These are phyloP conservation scores for Ogataea henricii DNA, from an alignment of 805 yeast species.

Conservation along the genomic window DNA sequence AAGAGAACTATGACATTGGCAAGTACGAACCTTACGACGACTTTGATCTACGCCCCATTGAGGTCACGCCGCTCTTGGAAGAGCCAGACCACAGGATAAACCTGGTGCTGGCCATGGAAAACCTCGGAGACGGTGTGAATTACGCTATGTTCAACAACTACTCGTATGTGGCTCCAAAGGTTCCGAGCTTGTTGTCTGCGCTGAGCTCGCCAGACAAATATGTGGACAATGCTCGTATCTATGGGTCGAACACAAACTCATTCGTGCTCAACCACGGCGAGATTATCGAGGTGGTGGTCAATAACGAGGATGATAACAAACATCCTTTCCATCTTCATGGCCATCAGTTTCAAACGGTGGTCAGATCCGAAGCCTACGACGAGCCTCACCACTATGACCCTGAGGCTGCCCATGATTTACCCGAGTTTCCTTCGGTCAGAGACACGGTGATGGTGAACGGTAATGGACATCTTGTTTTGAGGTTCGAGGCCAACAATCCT, in stretches of 20 bases:
- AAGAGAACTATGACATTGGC: slow-evolving; percentile 26
- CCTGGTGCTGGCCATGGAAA: slow-evolving; percentile 63
- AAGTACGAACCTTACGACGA: slow-evolving; percentile 45
- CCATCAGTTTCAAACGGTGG: slow-evolving; percentile 77
- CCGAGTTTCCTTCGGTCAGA: slow-evolving; percentile 62
- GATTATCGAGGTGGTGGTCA: slow-evolving; percentile 72
- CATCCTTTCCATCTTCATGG: slow-evolving; percentile 99
- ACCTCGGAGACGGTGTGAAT: slow-evolving; percentile 70
- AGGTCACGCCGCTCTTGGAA: slow-evolving; percentile 44
- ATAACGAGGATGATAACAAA: slow-evolving; percentile 82
- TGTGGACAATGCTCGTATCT: slow-evolving; percentile 60
- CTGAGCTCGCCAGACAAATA: slow-evolving; percentile 55
- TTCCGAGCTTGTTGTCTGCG: slow-evolving; percentile 69
- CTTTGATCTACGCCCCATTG: slow-evolving; percentile 44
- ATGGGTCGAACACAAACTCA: slow-evolving; percentile 70
- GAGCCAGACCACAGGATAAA: slow-evolving; percentile 65
- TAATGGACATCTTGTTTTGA: slow-evolving; percentile 64
- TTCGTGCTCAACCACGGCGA: slow-evolving; percentile 61
- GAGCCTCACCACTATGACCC: slow-evolving; percentile 57
- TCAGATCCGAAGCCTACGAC: slow-evolving; percentile 61
- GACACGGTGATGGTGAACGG: slow-evolving; percentile 72
- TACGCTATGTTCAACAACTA: slow-evolving; percentile 76
- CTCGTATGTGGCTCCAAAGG: slow-evolving; percentile 65
- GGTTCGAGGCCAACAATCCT: slow-evolving; percentile 84
- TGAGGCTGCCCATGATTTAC: slow-evolving; percentile 45